Conservation (phyloP, 2,329 filamentous ascomycete species). For the Cercospora janseana region DNA sequence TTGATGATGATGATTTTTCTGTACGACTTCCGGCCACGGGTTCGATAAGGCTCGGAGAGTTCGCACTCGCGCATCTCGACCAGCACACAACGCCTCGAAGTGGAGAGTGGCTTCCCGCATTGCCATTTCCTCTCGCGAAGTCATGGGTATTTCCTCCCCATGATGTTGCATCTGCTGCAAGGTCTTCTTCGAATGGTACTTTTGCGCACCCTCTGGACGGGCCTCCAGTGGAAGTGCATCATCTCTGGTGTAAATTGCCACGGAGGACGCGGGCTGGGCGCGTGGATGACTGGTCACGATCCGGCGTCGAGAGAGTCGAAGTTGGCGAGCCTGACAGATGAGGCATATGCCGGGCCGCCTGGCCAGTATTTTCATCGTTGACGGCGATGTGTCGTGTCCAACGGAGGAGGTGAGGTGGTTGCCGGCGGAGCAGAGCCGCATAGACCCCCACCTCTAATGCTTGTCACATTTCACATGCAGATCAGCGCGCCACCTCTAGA, state of each 20-base stretch:
- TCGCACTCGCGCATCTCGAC: slow-evolving; percentile 25
- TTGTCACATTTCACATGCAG: slow-evolving; percentile 12
- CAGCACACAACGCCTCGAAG: slow-evolving; percentile 29
- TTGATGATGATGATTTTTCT: background rate
- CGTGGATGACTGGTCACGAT: slow-evolving; percentile 19
- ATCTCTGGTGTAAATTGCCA: slow-evolving; percentile 16
- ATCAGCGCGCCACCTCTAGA: slow-evolving; percentile 4
- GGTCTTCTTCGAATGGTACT: background rate
- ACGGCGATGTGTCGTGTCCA: slow-evolving; percentile 2
- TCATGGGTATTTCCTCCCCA: background rate
- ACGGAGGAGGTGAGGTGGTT: background rate
- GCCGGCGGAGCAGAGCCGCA: slow-evolving; percentile 8
- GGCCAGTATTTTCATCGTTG: slow-evolving; percentile 23
- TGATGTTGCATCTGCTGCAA: background rate
- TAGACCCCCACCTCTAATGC: background rate
- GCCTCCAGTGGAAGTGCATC: slow-evolving; percentile 21
- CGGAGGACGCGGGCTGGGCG: slow-evolving; percentile 18
- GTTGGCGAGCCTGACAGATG: slow-evolving; percentile 27
- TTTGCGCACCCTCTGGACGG: background rate
- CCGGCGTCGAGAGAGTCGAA: slow-evolving; percentile 21
- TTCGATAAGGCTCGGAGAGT: slow-evolving; percentile 31
- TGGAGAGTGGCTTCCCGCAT: slow-evolving; percentile 17
- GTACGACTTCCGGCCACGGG: slow-evolving; percentile 24
- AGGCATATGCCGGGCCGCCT: slow-evolving; percentile 27
- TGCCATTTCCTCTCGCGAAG: slow-evolving; percentile 8